Evolutionary conservation across 805 yeast genomes (phyloP).

Genomic region (Kazachstania africana): DNA sequence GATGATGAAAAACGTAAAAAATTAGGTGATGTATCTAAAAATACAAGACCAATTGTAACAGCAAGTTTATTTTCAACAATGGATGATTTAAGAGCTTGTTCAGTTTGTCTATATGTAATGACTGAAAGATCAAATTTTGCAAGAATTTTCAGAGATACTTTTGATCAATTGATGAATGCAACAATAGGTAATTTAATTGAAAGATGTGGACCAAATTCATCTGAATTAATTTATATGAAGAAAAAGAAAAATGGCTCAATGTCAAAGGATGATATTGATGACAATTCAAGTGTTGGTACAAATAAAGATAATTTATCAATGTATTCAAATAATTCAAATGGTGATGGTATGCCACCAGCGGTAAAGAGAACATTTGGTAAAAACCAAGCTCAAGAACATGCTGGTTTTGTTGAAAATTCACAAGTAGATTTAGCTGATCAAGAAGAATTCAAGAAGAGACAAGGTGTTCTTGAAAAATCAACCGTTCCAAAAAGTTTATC

Average conservation of each 20-base stretch:
- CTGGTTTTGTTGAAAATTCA: constrained; percentile 29
- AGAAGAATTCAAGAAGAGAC: constrained; percentile 36
- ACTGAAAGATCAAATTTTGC: constrained; percentile 56
- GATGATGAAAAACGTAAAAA: constrained; percentile 45
- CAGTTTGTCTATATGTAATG: constrained; percentile 53
- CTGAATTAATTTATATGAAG: constrained; percentile 36
- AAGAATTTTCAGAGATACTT: constrained; percentile 49
- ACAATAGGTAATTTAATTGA: constrained; percentile 51
- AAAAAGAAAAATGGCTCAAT: neutral
- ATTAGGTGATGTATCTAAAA: constrained; percentile 46
- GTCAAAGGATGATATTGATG: neutral
- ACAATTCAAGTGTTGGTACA: neutral
- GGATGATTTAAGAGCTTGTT: constrained; percentile 56
- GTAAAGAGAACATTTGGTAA: constrained; percentile 34
- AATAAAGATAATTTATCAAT: no score
- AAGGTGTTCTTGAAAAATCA: constrained; percentile 37
- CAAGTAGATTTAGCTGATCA: constrained; percentile 33
- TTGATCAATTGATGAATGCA: constrained; percentile 54
- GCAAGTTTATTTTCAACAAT: constrained; percentile 42
- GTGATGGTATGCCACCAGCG: constrained; percentile 48
- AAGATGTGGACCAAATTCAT: constrained; percentile 52
- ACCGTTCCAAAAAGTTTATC: constrained; percentile 47
- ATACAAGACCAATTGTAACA: constrained; percentile 47
- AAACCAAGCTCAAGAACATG: constrained; percentile 22
- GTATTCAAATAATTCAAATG: neutral